phyloP scores from a whole-genome alignment of 495 filamentous ascomycete genomes.

The Neurospora discreta region DNA sequence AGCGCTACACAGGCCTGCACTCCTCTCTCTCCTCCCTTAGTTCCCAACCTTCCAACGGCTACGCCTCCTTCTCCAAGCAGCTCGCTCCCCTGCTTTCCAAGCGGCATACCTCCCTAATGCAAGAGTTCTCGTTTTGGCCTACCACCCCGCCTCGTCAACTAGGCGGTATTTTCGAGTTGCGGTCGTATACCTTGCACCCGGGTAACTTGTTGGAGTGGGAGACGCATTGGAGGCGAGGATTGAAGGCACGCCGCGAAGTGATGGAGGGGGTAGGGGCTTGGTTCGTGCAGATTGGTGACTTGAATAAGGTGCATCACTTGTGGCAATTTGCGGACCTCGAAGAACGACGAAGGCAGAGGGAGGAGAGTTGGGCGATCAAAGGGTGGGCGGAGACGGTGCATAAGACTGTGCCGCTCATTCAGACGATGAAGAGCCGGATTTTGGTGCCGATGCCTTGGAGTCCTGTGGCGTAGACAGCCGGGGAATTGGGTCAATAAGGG shows the following conservation, averaged over 20 bases:
- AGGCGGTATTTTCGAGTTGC: constrained; percentile 90
- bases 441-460: constrained; percentile 94
- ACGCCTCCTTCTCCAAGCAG: constrained; percentile 66
- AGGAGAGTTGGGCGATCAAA: constrained; percentile 90
- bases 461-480: constrained; percentile 55
- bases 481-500: neutral
- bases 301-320: constrained; percentile 95
- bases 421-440: constrained; percentile 89
- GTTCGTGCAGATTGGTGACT: constrained; percentile 96
- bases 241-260: constrained; percentile 81
- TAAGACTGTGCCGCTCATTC: constrained; percentile 95
- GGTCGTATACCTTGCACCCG: constrained; percentile 92
- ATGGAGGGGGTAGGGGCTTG: constrained; percentile 99
- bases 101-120: constrained; percentile 89
- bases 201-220: constrained; percentile 97
- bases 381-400: constrained; percentile 98
- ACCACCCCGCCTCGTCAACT: constrained; percentile 82
- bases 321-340: constrained; percentile 98
- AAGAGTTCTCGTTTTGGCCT: constrained; percentile 99
- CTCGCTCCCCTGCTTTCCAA: constrained; percentile 69
- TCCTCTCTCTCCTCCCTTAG: constrained; percentile 77
- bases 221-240: constrained; percentile 89
- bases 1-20: constrained; percentile 93
- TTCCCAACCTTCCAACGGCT: constrained; percentile 70
- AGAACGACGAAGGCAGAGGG: constrained; percentile 79